These are phyloP conservation scores for Hordeum marinum DNA, from an alignment of 176 grass and related monocot genomes.

Conservation along the genomic window DNA sequence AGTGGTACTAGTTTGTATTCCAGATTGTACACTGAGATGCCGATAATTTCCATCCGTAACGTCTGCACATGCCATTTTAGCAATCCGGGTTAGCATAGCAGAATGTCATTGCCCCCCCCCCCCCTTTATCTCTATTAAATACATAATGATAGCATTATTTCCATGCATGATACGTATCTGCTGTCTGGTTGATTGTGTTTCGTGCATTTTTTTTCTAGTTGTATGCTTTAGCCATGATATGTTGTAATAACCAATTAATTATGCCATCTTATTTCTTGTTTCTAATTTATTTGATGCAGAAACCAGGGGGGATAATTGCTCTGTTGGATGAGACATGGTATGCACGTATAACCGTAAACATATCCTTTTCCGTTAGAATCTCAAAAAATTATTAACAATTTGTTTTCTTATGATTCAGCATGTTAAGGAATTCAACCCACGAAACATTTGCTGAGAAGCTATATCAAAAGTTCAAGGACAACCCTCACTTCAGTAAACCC, in stretches of 20 bases:
- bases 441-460: constrained; percentile 96
- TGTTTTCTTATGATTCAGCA: constrained; percentile 47
- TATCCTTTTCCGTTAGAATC: background rate
- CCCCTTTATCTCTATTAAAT: too few relatives aligned
- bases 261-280: constrained; percentile 25
- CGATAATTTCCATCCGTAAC: background rate
- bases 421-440: constrained; percentile 89
- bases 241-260: background rate
- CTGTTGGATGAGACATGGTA: constrained; percentile 99
- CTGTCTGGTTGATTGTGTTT: constrained; percentile 16
- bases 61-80: background rate
- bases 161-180: background rate
- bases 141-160: background rate
- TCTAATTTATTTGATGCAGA: constrained; percentile 56
- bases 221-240: background rate
- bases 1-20: background rate
- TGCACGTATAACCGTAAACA: background rate
- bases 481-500: constrained; percentile 72
- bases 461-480: constrained; percentile 88
- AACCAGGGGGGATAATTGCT: constrained; percentile 98
- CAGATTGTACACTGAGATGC: background rate
- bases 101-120: too few relatives aligned
- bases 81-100: background rate
- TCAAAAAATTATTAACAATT: background rate
- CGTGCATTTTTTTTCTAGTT: background rate